Percentiles rank a stretch among this genome's conserved stretches.
These are phyloP conservation scores for Huiozyma naganishii DNA, from an alignment of 805 yeast species.

Conservation along the genomic window DNA sequence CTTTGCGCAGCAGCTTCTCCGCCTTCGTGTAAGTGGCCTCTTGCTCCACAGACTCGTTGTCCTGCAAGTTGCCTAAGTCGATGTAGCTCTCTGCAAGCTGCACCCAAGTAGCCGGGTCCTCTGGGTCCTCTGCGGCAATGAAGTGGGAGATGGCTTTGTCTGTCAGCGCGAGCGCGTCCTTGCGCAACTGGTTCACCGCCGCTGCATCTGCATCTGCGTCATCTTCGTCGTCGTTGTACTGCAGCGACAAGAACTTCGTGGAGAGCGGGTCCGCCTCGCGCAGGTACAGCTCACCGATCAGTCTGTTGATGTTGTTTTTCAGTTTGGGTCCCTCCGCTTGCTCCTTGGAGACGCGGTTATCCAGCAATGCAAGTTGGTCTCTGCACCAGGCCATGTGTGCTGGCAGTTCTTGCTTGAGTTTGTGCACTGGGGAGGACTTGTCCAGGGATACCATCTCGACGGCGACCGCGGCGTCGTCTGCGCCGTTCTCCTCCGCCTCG, in stretches of 20 bases:
- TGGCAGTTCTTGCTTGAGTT: constrained; percentile 27
- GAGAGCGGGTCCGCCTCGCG: constrained; percentile 58
- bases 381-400: constrained; percentile 44
- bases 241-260: constrained; percentile 41
- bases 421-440: constrained; percentile 46
- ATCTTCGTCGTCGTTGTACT: constrained; percentile 41
- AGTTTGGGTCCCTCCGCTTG: constrained; percentile 14
- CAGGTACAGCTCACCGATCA: constrained; percentile 52
- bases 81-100: constrained; percentile 79
- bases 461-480: too few species aligned
- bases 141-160: constrained; percentile 47
- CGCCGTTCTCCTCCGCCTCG: constrained; percentile 26
- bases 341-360: constrained; percentile 5
- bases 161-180: constrained; percentile 38
- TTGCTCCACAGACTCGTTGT: constrained; percentile 56
- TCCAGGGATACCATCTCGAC: constrained; percentile 22
- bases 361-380: constrained; percentile 16
- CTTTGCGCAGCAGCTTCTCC: constrained; percentile 52
- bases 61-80: constrained; percentile 63
- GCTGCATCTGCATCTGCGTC: constrained; percentile 25
- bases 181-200: constrained; percentile 33
- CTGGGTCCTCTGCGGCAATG: constrained; percentile 49
- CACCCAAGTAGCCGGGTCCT: constrained; percentile 74
- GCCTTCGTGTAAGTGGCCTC: constrained; percentile 58
- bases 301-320: constrained; percentile 34